Conservation (phyloP, 345 rosid genomes). For the Brassica carinata region DNA sequence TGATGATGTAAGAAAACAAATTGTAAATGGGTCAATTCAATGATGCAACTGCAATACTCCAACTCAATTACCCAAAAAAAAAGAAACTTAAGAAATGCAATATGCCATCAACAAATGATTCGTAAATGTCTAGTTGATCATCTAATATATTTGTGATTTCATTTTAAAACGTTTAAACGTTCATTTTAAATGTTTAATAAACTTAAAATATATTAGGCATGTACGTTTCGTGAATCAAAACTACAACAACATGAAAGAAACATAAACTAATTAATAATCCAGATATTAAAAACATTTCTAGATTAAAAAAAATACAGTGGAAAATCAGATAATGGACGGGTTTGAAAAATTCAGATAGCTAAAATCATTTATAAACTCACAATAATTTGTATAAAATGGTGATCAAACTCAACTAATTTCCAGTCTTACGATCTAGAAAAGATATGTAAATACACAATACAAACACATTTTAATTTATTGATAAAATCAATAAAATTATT, state of each 20-base stretch:
- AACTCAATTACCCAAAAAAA: too few relatives aligned
- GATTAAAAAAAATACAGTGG: not conserved
- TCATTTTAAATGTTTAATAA: too few relatives aligned
- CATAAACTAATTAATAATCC: not conserved
- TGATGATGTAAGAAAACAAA: too few relatives aligned
- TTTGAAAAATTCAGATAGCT: too few relatives aligned
- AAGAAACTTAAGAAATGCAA: too few relatives aligned
- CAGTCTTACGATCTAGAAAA: not conserved
- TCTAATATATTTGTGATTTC: not conserved
- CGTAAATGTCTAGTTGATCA: too few relatives aligned
- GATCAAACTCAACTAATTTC: not conserved
- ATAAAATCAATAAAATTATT: not conserved
- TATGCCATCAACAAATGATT: too few relatives aligned
- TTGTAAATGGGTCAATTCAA: too few relatives aligned
- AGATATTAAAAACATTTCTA: not conserved
- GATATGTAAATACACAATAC: not conserved
- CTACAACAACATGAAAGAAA: not conserved
- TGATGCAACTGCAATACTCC: too few relatives aligned
- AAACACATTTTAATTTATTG: not conserved
- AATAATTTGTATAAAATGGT: not conserved
- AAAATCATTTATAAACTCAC: not conserved
- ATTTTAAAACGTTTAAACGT: not conserved
- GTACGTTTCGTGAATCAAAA: not conserved
- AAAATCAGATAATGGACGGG: not conserved
- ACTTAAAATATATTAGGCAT: not conserved